Evolutionary conservation across 2,329 filamentous ascomycete genomes (phyloP).

Genomic region (Lecanicillium sp.): DNA sequence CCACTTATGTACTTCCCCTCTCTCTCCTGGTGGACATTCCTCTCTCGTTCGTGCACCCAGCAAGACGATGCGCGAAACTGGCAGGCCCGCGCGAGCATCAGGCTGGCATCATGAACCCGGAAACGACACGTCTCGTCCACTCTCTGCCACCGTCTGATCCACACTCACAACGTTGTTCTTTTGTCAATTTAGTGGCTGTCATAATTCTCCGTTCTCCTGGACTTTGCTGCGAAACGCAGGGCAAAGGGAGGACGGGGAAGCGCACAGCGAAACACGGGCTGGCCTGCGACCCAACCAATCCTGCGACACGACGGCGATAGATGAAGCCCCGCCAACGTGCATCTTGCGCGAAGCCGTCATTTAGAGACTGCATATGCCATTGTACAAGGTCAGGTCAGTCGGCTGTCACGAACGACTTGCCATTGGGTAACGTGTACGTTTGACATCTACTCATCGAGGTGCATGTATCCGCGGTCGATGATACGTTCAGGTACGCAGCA

Average conservation of each 20-base stretch:
- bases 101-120: no score
- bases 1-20: no score
- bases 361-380: constrained; percentile 7
- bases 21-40: no score
- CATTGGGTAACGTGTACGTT: no score
- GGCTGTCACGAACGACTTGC: no score
- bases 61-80: no score
- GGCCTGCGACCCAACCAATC: constrained; percentile 6
- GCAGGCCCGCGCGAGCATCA: no score
- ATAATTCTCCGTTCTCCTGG: background rate
- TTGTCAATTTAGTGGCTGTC: background rate
- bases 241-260: background rate
- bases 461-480: no score
- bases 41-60: no score
- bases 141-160: constrained; percentile 1
- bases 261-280: constrained; percentile 8
- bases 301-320: constrained; percentile 7
- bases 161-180: background rate
- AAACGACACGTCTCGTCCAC: constrained; percentile 1
- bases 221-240: constrained; percentile 2
- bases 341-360: constrained; percentile 2
- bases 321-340: constrained; percentile 7
- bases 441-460: no score
- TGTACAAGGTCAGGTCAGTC: background rate
- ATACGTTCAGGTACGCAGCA: no score